These are phyloP conservation scores for Nadsonia commutata DNA, from an alignment of 1,139 yeast species.

Conservation along the genomic window DNA sequence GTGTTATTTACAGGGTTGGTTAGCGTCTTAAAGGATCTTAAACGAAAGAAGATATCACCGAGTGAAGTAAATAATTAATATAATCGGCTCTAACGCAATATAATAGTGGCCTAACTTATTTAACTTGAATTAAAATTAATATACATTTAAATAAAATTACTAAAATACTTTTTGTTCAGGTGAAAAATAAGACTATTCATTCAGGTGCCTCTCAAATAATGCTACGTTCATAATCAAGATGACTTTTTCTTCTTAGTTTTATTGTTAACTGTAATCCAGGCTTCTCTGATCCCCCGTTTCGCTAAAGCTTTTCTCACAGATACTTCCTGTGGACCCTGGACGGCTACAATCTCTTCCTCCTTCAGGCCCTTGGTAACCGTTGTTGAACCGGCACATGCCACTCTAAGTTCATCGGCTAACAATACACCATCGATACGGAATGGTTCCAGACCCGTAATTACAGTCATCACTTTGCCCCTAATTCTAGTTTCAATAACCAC, in stretches of 20 bases:
- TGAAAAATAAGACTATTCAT: no score
- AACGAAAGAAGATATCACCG: no score
- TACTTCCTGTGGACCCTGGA: conserved; percentile 82
- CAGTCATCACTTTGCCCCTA: conserved; percentile 70
- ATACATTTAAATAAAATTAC: no score
- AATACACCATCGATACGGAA: conserved; percentile 52
- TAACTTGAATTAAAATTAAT: no score
- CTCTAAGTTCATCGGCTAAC: conserved; percentile 54
- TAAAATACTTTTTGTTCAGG: no score
- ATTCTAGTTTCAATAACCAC: conserved; percentile 64
- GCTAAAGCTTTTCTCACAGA: conserved; percentile 43
- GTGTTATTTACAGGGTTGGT: conserved; percentile 49
- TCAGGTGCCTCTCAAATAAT: no score
- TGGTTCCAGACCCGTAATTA: conserved; percentile 52
- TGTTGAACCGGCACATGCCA: conserved; percentile 80
- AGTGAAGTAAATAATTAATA: no score
- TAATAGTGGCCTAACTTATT: no score
- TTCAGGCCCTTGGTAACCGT: conserved; percentile 39
- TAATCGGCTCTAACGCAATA: no score
- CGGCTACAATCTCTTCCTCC: conserved; percentile 45
- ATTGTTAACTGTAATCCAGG: conserved; percentile 56
- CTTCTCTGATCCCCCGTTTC: conserved; percentile 48
- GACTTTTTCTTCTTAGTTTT: conserved; percentile 47
- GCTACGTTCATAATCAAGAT: no score
- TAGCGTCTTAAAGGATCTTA: conserved; percentile 27